phyloP scores from a whole-genome alignment of 2,329 filamentous ascomycete species.

The Scedosporium aurantiacum region DNA sequence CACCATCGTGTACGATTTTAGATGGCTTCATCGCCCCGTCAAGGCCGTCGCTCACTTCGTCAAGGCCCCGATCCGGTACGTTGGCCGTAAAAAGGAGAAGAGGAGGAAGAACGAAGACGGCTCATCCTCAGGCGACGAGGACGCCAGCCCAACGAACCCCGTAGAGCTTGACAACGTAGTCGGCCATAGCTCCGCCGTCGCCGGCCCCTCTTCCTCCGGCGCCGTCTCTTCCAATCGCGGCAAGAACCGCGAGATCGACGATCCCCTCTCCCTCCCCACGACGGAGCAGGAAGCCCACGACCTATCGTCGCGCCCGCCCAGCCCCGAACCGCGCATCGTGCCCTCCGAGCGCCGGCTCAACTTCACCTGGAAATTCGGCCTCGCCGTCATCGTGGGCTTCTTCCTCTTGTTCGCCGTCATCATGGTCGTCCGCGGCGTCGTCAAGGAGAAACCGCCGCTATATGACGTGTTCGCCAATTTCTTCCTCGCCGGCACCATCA shows the following conservation, averaged over 20 bases:
- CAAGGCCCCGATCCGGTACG: not conserved
- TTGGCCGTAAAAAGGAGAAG: not conserved
- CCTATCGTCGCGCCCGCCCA: not conserved
- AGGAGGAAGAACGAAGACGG: not conserved
- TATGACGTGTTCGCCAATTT: constrained; percentile 60
- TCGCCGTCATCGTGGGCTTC: constrained; percentile 34
- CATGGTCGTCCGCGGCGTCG: constrained; percentile 37
- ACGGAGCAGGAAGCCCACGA: not conserved
- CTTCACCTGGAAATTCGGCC: constrained; percentile 34
- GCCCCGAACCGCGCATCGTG: constrained; percentile 17
- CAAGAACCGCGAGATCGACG: constrained; percentile 4
- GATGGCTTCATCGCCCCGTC: constrained; percentile 30
- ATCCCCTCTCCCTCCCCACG: constrained; percentile 1
- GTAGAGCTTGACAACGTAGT: not conserved
- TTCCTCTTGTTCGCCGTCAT: constrained; percentile 44
- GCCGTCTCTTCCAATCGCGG: constrained; percentile 5
- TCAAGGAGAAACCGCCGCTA: constrained; percentile 28
- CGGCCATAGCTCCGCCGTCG: not conserved
- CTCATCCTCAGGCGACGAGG: not conserved
- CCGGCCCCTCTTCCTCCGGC: not conserved
- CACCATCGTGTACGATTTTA: constrained; percentile 45
- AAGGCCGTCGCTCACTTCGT: not conserved
- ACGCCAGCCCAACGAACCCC: not conserved
- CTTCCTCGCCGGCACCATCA: constrained; percentile 61
- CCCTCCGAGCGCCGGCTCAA: constrained; percentile 22